Evolutionary conservation across 2,329 filamentous ascomycete species (phyloP).

Genomic region (Hypoxylon sp.): DNA sequence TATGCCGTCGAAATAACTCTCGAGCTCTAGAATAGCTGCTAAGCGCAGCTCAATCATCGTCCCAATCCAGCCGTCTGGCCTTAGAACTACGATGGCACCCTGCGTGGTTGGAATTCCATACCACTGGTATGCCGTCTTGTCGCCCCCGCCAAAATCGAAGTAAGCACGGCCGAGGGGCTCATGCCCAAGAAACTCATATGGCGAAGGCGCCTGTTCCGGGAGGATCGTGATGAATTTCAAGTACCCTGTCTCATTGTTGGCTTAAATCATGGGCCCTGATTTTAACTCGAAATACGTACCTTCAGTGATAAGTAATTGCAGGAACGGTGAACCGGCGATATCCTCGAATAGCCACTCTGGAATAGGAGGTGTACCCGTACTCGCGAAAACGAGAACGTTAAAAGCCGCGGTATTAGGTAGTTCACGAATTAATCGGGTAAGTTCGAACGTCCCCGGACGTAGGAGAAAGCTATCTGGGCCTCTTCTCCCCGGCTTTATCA

Average conservation of each 20-base stretch:
- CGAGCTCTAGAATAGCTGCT: slow-evolving; percentile 12
- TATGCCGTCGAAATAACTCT: slow-evolving; percentile 33
- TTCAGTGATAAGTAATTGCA: slow-evolving; percentile 27
- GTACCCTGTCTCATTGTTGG: slow-evolving; percentile 26
- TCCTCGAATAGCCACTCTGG: slow-evolving; percentile 19
- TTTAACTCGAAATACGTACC: slow-evolving; percentile 9
- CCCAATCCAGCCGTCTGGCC: slow-evolving; percentile 51
- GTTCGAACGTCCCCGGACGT: slow-evolving; percentile 62
- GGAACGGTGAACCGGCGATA: slow-evolving; percentile 19
- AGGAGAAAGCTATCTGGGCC: slow-evolving; percentile 62
- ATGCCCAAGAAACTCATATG: slow-evolving; percentile 42
- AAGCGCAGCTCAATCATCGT: slow-evolving; percentile 28
- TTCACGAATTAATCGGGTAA: slow-evolving; percentile 60
- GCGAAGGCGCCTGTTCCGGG: slow-evolving; percentile 36
- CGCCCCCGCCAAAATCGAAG: slow-evolving; percentile 44
- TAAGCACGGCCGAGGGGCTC: slow-evolving; percentile 42
- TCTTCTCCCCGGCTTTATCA: slow-evolving; percentile 59
- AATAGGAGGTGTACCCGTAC: slow-evolving; percentile 14
- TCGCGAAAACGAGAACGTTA: slow-evolving; percentile 58
- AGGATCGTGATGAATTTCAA: slow-evolving; percentile 46
- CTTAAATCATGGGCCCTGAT: background rate
- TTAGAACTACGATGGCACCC: slow-evolving; percentile 46
- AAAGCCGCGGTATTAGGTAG: slow-evolving; percentile 61
- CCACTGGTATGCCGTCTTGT: slow-evolving; percentile 33
- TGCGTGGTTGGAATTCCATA: slow-evolving; percentile 39